Base-by-base conservation (phyloP, 2,329 filamentous ascomycete genomes). In the Leptographium flavum region DNA sequence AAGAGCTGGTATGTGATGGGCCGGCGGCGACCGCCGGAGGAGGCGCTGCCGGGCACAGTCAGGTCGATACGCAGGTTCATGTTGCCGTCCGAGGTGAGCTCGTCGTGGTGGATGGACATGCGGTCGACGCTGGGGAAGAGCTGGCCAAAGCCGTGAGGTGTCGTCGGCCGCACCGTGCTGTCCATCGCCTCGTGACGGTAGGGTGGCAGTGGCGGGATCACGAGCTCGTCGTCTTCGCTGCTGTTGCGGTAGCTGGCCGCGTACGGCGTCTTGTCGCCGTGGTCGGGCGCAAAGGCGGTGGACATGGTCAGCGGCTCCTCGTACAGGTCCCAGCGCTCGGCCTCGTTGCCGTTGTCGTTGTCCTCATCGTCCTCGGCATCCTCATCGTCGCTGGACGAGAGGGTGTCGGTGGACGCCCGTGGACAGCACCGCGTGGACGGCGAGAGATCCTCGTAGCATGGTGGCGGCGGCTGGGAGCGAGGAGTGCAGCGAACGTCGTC, bases 11-110 rank as follows among this genome's bases (percentile, higher is more conserved):
- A 53, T 11, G 78, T 64, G 5, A 79, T 85, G 55, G 83, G 75
- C 54, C 78, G 77, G 50, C 79, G 74, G 51, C 15, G 31, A 5
- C 30, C 32, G 19, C 32, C 33, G 23, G 11, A 7, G 7, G 22
- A 32, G 2, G 74, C 74, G 35, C 74, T 39, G 41, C 46, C 46
- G 23, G 73, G 71, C 39, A 85, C 74, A 50, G 83, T 69, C 6
- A 86, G 90, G 59, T 94, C 88, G 47, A 96, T 73, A 28, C 88
- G 81, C 47, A 98, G 71, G 59, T 96, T 96, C 87, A 95, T 93
- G 68, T 95, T 94, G 31, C 90, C 90, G 59, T 98, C 90, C 4
- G 81, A 65, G 0, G 87, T 92, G 41, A 85, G 78, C 62, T 95
- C 87, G 59, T 96, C 92, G 59, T 96, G 90, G 25, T 83, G 79